Evolutionary conservation across 257 asterid genomes (phyloP), one percentile per base, ranked within the genome.

Genomic region (Solanum acaule): DNA sequence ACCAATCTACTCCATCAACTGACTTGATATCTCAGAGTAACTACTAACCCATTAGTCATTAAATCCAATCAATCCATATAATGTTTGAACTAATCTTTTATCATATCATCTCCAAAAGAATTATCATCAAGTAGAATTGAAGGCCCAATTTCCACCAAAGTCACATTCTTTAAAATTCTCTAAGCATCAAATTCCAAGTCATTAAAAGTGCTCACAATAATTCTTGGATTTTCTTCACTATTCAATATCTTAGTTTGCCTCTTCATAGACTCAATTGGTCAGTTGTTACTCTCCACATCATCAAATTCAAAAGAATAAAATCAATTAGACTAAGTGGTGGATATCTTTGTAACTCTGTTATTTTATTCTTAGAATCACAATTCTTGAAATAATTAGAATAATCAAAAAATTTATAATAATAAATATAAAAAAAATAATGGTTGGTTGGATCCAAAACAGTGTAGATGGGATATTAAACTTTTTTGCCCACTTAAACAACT

Each of bases 51-150:
- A 27, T 76, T 23, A 3, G 89, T 67, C 83, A 40, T 79, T 5
- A 84, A 63, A 81, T 83, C 31, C 40, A 90, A 6, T 90, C 88
- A 90, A 10, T 75, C 59, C 10, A 81, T 33, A 5, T 83, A 90
- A 34, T 88, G 1, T 82, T 83, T 31, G 78, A 68, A 68, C 44
- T 37, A 33, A 72, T 33, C 5, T 76, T 37, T 2, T 0, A 52
- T 23, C 38, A 86, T 81, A 37, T 88, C 89, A 16, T 86, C 22
- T 3, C 76, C 25, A 35, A 72, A 72, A 3, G 29, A 83, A 75
- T 83, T 76, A 70, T 86, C 90, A 56, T 56, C 65, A 56, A 56
- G n/a, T 2, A 56, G 18, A 52, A 2, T 52, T 52, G 63, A 86
- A 5, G 91, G 88, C 14, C 89, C 89, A 61, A 90, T 29, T 8